These are phyloP conservation scores for Paralagenidium karlingii DNA, from an alignment of 352 stramenopile genomes.

Conservation along the genomic window DNA sequence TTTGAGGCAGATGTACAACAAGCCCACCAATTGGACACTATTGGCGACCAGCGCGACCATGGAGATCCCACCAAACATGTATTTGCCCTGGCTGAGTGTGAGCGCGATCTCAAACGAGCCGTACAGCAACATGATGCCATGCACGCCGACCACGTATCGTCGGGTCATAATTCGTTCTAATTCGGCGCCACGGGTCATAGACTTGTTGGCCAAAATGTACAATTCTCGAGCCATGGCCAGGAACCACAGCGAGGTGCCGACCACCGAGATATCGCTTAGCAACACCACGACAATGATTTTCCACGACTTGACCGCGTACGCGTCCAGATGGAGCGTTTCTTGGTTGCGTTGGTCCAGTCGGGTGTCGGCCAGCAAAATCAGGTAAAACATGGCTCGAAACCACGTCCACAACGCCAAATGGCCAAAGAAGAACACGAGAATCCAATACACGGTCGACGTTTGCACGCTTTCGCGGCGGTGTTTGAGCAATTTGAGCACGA, in stretches of 20 bases:
- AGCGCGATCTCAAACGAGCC: slow-evolving; percentile 12
- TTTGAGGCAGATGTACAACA: slow-evolving; percentile 23
- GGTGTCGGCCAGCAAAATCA: slow-evolving; percentile 8
- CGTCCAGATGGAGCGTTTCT: not conserved
- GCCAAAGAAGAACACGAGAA: slow-evolving; percentile 47
- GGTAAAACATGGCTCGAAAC: slow-evolving; percentile 30
- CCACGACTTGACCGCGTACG: slow-evolving; percentile 1
- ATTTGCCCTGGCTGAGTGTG: not conserved
- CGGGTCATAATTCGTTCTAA: slow-evolving; percentile 10
- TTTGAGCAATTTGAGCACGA: no score
- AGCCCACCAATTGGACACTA: slow-evolving; percentile 22
- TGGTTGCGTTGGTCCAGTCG: not conserved
- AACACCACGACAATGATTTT: slow-evolving; percentile 20
- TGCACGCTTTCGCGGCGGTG: no score
- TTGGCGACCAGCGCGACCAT: slow-evolving; percentile 8
- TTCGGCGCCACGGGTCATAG: slow-evolving; percentile 5
- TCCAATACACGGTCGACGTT: slow-evolving; percentile 24
- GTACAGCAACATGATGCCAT: slow-evolving; percentile 19
- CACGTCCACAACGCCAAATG: slow-evolving; percentile 48
- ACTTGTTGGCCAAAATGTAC: slow-evolving; percentile 12
- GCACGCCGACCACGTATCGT: slow-evolving; percentile 22
- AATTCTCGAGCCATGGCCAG: slow-evolving; percentile 20
- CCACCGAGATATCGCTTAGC: slow-evolving; percentile 17
- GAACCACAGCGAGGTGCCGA: slow-evolving; percentile 21
- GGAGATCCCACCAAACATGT: not conserved